Evolutionary conservation across 2,329 filamentous ascomycete genomes (phyloP), one percentile per base, ranked within the genome.

Genomic region (Botryotinia globosa): DNA sequence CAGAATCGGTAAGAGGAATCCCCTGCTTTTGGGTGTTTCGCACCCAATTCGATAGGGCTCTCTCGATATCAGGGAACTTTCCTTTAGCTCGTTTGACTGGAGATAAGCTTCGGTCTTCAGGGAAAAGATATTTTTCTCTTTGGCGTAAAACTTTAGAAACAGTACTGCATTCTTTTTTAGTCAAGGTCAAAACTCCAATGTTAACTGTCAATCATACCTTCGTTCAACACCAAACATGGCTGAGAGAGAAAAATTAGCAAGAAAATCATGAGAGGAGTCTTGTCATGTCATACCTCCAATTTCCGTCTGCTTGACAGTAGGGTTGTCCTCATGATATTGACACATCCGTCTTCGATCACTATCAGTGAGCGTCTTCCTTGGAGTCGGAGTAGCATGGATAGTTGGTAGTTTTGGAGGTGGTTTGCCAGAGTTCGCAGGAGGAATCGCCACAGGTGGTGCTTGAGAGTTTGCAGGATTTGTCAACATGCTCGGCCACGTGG

Each of bases 91-190:
- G 91, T 82, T 96, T 97, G 76, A 92, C 88, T 9, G 93, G 92
- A 62, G 94, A 95, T 77, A 87, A 89, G 80, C 86, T 93, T 77
- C 90, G 92, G 81, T 93, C 94, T 79, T 93, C 93, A 71, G 90
- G 89, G 79, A 91, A 92, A 25, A 98, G 87, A 82, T 97, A 98
- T 81, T 97, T 96, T 76, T 99, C 96, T 84, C 95, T 97, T 80
- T 97, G 91, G 71, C 95, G 91, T 76, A 99, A 83, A 72, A 98
- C 96, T 81, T 99, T 99, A 71, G 96, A 99, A n/a, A 99, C 96
- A 66, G 96, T 99, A 84, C 96, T 99, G 25, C 32, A 14, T 32
- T 39, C 25, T 58, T 34, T 66, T 29, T 68, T 67, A 59, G 39
- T 56, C 29, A 45, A 68, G 44, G 51, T 25, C 54, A 45, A 12